A percentile compares a stretch with the other conserved stretches of the same genome.
phyloP scores from a whole-genome alignment of 2,329 filamentous ascomycete species.

The Pseudohalonectria lignicola region DNA sequence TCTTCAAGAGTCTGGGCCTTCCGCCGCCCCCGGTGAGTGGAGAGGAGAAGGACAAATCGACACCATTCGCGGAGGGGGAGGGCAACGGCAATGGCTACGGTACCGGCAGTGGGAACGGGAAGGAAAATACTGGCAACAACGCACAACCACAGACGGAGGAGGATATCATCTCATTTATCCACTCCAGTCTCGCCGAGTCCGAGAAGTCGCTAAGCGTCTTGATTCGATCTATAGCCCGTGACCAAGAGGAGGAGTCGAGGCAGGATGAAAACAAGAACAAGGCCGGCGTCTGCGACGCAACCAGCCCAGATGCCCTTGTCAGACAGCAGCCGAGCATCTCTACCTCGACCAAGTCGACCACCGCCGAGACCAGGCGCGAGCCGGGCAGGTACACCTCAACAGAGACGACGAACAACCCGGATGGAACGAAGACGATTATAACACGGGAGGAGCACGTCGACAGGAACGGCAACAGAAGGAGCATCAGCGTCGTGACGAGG shows the following conservation, averaged over 20 bases:
- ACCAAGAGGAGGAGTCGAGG: slow-evolving; percentile 9
- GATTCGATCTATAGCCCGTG: slow-evolving; percentile 23
- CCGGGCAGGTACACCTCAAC: slow-evolving; percentile 1
- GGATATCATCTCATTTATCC: slow-evolving; percentile 27
- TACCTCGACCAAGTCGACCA: no score
- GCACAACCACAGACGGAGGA: slow-evolving; percentile 24
- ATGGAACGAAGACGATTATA: slow-evolving; percentile 17
- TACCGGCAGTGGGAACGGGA: no score
- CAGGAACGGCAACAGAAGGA: slow-evolving; percentile 25
- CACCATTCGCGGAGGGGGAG: no score
- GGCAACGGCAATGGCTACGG: no score
- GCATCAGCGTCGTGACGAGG: slow-evolving; percentile 27
- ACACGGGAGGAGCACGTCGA: slow-evolving; percentile 31
- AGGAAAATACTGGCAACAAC: not conserved
- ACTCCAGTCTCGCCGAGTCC: slow-evolving; percentile 23
- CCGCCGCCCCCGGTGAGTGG: no score
- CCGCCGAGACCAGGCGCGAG: no score
- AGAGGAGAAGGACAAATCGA: no score
- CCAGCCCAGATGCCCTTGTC: no score
- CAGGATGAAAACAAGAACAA: no score
- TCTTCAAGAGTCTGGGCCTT: no score
- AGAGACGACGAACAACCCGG: not conserved
- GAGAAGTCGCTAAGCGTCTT: slow-evolving; percentile 29
- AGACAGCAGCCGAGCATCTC: no score
- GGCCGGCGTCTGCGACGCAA: no score